Conservation (phyloP, 768 basidiomycete species). For the Boletus rubropictus region DNA sequence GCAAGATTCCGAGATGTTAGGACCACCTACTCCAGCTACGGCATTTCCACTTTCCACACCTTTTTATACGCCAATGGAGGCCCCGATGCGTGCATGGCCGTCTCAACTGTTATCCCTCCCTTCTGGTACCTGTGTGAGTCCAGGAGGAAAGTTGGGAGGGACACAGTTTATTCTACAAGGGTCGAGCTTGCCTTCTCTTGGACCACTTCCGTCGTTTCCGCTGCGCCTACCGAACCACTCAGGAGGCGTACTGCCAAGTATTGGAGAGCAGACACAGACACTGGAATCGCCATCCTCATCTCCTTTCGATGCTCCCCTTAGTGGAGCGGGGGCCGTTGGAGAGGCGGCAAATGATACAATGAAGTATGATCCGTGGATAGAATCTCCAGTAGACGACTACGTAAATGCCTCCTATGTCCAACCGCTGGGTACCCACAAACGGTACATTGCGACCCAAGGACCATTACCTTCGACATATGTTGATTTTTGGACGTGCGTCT, state of each 20-base stretch:
- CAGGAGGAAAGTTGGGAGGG: slow-evolving; percentile 6
- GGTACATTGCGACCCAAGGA: slow-evolving; percentile 95
- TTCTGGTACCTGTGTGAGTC: not conserved
- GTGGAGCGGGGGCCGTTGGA: not conserved
- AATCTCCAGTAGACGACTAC: slow-evolving; percentile 69
- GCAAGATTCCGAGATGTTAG: slow-evolving; percentile 19
- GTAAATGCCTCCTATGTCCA: slow-evolving; percentile 94
- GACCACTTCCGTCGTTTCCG: slow-evolving; percentile 10
- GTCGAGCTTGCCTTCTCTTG: slow-evolving; percentile 2
- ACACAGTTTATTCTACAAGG: slow-evolving; percentile 2
- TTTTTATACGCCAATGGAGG: slow-evolving; percentile 28
- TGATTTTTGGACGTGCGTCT: slow-evolving; percentile 90
- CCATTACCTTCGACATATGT: slow-evolving; percentile 82
- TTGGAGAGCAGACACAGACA: slow-evolving; percentile 10
- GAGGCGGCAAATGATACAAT: not conserved
- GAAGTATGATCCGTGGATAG: slow-evolving; percentile 10
- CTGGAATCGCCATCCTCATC: slow-evolving; percentile 2
- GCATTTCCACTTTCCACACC: slow-evolving; percentile 18
- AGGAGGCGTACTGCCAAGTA: slow-evolving; percentile 12
- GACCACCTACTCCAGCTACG: slow-evolving; percentile 19
- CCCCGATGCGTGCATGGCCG: slow-evolving; percentile 11
- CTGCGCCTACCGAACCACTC: slow-evolving; percentile 17
- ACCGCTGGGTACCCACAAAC: slow-evolving; percentile 71
- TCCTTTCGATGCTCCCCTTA: not conserved
- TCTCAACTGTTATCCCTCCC: slow-evolving; percentile 5